These are phyloP conservation scores for Talaromyces amestolkiae DNA, from an alignment of 2,329 filamentous ascomycete genomes.

Conservation along the genomic window DNA sequence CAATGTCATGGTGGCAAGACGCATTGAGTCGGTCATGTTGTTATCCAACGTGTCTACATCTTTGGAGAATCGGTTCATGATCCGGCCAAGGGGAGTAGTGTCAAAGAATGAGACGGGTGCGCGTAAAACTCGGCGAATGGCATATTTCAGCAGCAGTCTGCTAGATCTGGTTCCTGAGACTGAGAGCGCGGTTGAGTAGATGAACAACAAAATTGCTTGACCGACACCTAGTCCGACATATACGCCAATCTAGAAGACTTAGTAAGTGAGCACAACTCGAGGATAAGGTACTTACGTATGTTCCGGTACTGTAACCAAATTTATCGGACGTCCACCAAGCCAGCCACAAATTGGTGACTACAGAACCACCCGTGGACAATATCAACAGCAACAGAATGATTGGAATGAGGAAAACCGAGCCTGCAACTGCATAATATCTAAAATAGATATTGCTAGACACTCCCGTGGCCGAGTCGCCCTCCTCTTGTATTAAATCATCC, in stretches of 20 bases:
- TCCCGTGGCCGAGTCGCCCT: slow-evolving; percentile 56
- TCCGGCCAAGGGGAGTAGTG: slow-evolving; percentile 83
- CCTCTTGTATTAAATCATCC: slow-evolving; percentile 34
- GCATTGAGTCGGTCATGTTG: slow-evolving; percentile 75
- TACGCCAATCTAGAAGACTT: slow-evolving; percentile 55
- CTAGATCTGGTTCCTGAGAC: slow-evolving; percentile 73
- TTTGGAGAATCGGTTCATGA: slow-evolving; percentile 87
- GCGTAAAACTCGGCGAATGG: slow-evolving; percentile 66
- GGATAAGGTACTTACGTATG: slow-evolving; percentile 51
- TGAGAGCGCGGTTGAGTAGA: slow-evolving; percentile 71
- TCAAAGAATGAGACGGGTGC: slow-evolving; percentile 71
- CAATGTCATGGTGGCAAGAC: slow-evolving; percentile 83
- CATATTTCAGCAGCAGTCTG: slow-evolving; percentile 64
- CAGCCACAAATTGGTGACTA: slow-evolving; percentile 80
- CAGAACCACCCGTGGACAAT: slow-evolving; percentile 72
- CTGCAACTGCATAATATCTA: slow-evolving; percentile 69
- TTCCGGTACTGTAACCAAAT: slow-evolving; percentile 47
- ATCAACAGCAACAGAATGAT: slow-evolving; percentile 62
- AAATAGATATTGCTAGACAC: slow-evolving; percentile 73
- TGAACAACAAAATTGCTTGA: slow-evolving; percentile 72
- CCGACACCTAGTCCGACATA: slow-evolving; percentile 66
- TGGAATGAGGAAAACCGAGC: slow-evolving; percentile 61
- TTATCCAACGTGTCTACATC: slow-evolving; percentile 95
- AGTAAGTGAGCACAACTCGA: background rate
- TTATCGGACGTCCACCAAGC: slow-evolving; percentile 81